A percentile compares a stretch with the other conserved stretches of the same genome.
phyloP scores from a whole-genome alignment of 768 basidiomycete species.

The Kockovaella imperatae region DNA sequence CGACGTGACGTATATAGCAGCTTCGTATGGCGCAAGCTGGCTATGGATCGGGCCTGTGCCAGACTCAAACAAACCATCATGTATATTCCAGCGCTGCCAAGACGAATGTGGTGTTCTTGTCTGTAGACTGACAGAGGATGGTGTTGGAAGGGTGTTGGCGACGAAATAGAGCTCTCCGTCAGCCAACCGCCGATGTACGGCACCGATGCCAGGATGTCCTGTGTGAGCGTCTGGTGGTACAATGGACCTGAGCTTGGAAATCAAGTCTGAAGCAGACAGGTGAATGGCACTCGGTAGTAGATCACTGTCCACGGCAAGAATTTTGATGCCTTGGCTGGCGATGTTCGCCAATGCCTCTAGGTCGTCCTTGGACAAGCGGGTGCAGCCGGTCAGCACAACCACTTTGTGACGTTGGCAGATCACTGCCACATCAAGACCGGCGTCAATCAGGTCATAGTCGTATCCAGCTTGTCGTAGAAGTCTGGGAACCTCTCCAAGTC shows the following conservation, averaged over 20 bases:
- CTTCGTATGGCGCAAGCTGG: constrained; percentile 2
- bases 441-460: constrained; percentile 3
- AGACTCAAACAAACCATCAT: not conserved
- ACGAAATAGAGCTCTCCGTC: not conserved
- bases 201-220: not conserved
- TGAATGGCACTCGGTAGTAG: not conserved
- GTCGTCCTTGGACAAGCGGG: too few relatives aligned
- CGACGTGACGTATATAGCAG: constrained; percentile 1
- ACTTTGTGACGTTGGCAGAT: not conserved
- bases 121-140: not conserved
- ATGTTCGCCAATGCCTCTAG: too few relatives aligned
- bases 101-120: not conserved
- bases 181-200: not conserved
- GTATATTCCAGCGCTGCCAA: constrained; percentile 2
- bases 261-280: not conserved
- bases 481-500: not conserved
- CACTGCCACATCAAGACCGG: not conserved
- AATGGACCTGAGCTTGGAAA: not conserved
- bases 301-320: not conserved
- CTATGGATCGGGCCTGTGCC: not conserved
- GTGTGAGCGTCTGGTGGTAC: not conserved
- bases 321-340: not conserved
- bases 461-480: constrained; percentile 1
- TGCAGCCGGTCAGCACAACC: not conserved
- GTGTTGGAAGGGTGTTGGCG: constrained; percentile 1